These are phyloP conservation scores for Boechera retrofracta DNA, from an alignment of 345 rosid genomes.

Conservation along the genomic window DNA sequence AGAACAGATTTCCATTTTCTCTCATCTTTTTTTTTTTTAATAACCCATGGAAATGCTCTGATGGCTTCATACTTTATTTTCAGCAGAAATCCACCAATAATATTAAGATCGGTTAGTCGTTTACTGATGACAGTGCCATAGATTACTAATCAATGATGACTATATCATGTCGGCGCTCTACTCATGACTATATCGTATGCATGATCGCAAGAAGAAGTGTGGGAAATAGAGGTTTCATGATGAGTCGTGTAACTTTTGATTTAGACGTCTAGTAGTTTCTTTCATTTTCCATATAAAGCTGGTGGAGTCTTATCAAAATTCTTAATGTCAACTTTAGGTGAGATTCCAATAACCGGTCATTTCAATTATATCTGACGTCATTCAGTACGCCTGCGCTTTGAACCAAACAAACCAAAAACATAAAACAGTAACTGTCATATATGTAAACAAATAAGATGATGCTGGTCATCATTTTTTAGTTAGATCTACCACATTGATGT, in stretches of 20 bases:
- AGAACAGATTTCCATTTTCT: too few relatives aligned
- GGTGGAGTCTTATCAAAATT: conserved; percentile 16
- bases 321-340: conserved; percentile 24
- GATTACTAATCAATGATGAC: not conserved
- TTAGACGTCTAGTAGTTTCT: conserved; percentile 28
- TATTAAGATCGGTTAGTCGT: not conserved
- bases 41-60: too few relatives aligned
- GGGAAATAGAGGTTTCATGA: not conserved
- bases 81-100: too few relatives aligned
- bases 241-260: not conserved
- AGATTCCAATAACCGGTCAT: conserved; percentile 19
- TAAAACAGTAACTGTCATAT: not conserved
- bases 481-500: not conserved
- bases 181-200: not conserved
- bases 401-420: conserved; percentile 20
- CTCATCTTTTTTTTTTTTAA: too few relatives aligned
- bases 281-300: conserved; percentile 27
- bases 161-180: not conserved
- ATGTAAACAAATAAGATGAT: not conserved
- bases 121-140: not conserved
- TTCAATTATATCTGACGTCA: conserved; percentile 2
- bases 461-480: not conserved
- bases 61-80: conserved; percentile 4
- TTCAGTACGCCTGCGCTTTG: not conserved
- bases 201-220: not conserved